These are phyloP conservation scores for Ustilago bromivora DNA, from an alignment of 1,284 basidiomycete species.

Conservation along the genomic window DNA sequence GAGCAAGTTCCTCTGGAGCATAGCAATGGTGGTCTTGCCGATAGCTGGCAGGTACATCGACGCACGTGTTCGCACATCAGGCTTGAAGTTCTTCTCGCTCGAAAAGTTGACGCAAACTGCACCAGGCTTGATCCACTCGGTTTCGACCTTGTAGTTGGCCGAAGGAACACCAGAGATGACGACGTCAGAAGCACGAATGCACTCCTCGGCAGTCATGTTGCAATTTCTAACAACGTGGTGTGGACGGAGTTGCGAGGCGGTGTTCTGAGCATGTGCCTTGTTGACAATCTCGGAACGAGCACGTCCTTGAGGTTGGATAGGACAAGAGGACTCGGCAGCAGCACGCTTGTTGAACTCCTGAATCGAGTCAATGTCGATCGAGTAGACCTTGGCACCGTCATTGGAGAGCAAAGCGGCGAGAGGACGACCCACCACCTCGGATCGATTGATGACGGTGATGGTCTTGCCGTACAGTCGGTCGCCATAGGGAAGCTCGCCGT, in stretches of 20 bases:
- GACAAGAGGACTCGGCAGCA: constrained; percentile 18
- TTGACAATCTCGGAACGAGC: constrained; percentile 62
- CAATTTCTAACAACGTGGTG: constrained; percentile 78
- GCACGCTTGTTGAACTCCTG: constrained; percentile 74
- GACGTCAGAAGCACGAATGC: constrained; percentile 62
- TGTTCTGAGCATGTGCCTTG: constrained; percentile 74
- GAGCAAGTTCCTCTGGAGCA: constrained; percentile 92
- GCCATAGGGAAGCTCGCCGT: constrained; percentile 88
- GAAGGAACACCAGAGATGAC: constrained; percentile 71
- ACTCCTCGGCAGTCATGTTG: constrained; percentile 52
- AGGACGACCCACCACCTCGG: constrained; percentile 95
- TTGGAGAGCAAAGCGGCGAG: constrained; percentile 92
- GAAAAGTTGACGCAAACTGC: constrained; percentile 93
- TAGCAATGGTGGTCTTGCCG: constrained; percentile 95
- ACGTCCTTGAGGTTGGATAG: constrained; percentile 26
- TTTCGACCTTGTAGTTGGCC: constrained; percentile 88
- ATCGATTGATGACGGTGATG: constrained; percentile 94
- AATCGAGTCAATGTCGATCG: constrained; percentile 91
- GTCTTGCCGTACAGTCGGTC: constrained; percentile 94
- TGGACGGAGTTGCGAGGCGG: constrained; percentile 71
- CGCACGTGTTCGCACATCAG: constrained; percentile 85
- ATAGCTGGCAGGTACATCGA: constrained; percentile 77
- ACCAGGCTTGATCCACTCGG: constrained; percentile 88
- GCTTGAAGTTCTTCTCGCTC: constrained; percentile 96
- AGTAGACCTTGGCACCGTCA: constrained; percentile 94